Base-by-base conservation (phyloP, 164 flowering plant genomes). In the Tetracentron sinense region DNA sequence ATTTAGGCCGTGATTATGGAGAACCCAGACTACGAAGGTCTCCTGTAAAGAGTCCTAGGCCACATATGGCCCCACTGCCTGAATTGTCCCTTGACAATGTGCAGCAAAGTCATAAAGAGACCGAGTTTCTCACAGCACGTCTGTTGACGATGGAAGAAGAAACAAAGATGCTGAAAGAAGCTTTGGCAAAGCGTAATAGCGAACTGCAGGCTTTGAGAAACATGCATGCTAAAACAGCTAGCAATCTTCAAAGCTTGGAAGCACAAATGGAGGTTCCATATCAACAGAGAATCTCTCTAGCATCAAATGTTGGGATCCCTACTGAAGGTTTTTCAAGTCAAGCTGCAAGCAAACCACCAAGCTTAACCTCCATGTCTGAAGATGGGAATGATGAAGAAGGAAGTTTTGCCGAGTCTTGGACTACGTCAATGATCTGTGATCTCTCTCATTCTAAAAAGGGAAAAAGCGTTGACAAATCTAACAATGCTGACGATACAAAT, bases 131-230 rank as follows among this genome's bases (percentile, higher is more conserved):
- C 30, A 83, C 94, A 12, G 85, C 83, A 60, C 88, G 97, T 28
- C 66, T 92, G 29, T 63, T 87, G 68, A 82, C 88, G 50, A 85
- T 85, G 96, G 99, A 92, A 71, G 99, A 95, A 73, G 99, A 95
- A 70, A 92, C 86, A 52, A 95, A 90, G 79, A 84, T 92, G 92
- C 74, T 95, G 42, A 95, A 90, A 79, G 99, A 92, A 79, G 98
- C 99, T 56, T 72, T 95, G 85, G 85, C 97, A 21, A 82, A 84
- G 66, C 92, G 97, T 64, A 92, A 88, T 65, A 84, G 83, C 57
- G 98, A 92, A 70, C 71, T 95, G 70, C 92, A 78, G 78, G 82
- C 84, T 57, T 85, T 95, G 22, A 88, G 97, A 73, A 95, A 84
- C 67, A 70, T 83, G 60, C 88, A 81, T 69, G 97, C 96, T 55